Percentiles rank a stretch among this genome's conserved stretches.
Conservation (phyloP, 2,329 filamentous ascomycete genomes). For the Metarhizium robertsii region DNA sequence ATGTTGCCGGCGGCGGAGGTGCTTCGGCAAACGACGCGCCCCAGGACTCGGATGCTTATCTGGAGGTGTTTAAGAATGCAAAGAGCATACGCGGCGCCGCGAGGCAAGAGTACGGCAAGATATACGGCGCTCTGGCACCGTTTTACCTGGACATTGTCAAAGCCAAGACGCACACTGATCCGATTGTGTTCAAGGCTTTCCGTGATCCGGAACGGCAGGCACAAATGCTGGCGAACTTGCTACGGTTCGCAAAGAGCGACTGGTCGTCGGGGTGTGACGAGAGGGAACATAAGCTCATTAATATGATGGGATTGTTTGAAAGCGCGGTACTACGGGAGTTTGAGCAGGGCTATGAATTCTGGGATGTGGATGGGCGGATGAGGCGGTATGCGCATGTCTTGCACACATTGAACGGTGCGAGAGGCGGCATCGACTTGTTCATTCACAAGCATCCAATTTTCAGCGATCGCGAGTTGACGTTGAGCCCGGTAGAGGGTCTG, state of each 20-base stretch:
- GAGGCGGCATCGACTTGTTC: slow-evolving; percentile 72
- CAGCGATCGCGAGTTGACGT: slow-evolving; percentile 56
- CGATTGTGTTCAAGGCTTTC: slow-evolving; percentile 78
- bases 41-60: slow-evolving; percentile 52
- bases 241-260: slow-evolving; percentile 71
- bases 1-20: slow-evolving; percentile 30
- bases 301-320: slow-evolving; percentile 77
- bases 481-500: slow-evolving; percentile 71
- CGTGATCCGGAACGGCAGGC: slow-evolving; percentile 85
- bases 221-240: slow-evolving; percentile 74
- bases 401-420: slow-evolving; percentile 70
- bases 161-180: slow-evolving; percentile 66
- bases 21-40: slow-evolving; percentile 29
- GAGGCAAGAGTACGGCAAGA: slow-evolving; percentile 79
- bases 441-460: slow-evolving; percentile 84
- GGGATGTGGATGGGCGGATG: slow-evolving; percentile 86
- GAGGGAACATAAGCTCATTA: slow-evolving; percentile 62
- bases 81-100: slow-evolving; percentile 77
- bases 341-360: slow-evolving; percentile 80
- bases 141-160: slow-evolving; percentile 78
- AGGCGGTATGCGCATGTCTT: slow-evolving; percentile 80
- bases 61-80: slow-evolving; percentile 61
- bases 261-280: slow-evolving; percentile 63
- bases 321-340: slow-evolving; percentile 86
- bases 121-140: slow-evolving; percentile 80